Evolutionary conservation across 2,329 filamentous ascomycete genomes (phyloP).

Genomic region (Exophiala dermatitidis): DNA sequence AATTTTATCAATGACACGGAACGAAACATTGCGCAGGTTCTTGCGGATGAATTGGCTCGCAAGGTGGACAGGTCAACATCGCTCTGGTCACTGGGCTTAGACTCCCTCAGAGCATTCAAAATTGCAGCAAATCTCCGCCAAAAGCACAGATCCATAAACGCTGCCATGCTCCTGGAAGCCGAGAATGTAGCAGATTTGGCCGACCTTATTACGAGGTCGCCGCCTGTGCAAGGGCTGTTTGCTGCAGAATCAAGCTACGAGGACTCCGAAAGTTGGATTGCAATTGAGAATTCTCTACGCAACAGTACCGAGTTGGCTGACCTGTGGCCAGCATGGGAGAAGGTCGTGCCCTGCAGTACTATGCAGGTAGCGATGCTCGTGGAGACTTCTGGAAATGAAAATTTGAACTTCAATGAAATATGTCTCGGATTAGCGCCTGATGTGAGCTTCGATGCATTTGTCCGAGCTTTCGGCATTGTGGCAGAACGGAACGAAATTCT

Average conservation of each 20-base stretch:
- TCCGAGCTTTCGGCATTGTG: conserved; percentile 45
- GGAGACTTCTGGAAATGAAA: conserved; percentile 56
- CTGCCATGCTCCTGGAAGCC: conserved; percentile 55
- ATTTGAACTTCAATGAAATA: conserved; percentile 71
- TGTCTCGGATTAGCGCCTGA: conserved; percentile 51
- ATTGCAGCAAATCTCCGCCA: conserved; percentile 58
- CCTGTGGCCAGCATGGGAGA: conserved; percentile 27
- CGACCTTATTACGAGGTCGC: background rate
- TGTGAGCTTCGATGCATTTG: conserved; percentile 37
- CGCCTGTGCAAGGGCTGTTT: background rate
- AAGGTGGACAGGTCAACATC: conserved; percentile 35
- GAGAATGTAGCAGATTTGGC: conserved; percentile 37
- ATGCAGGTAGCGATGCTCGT: conserved; percentile 74
- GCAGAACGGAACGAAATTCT: conserved; percentile 57
- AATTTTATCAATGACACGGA: conserved; percentile 17
- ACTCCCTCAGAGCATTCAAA: conserved; percentile 58
- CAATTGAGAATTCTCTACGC: conserved; percentile 1
- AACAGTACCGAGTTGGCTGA: background rate
- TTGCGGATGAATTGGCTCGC: conserved; percentile 39
- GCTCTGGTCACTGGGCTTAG: conserved; percentile 53
- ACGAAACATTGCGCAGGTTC: conserved; percentile 35
- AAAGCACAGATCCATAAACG: conserved; percentile 49
- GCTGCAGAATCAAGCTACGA: background rate
- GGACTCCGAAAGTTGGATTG: conserved; percentile 11
- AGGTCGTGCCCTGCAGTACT: conserved; percentile 57